Conservation (phyloP, 2,329 filamentous ascomycete genomes). For the Aureobasidium sp. region DNA sequence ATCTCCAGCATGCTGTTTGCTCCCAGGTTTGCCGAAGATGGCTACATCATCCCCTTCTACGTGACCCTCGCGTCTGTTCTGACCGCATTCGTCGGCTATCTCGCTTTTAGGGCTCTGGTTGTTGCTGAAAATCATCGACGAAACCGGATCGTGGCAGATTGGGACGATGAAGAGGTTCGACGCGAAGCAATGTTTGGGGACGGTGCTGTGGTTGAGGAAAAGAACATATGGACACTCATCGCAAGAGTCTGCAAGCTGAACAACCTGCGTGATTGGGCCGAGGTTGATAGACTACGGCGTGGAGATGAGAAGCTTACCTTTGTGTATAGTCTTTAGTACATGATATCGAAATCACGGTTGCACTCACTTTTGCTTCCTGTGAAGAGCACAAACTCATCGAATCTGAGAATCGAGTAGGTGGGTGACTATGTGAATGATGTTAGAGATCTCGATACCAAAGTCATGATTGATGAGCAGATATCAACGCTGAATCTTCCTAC, state of each 20-base stretch:
- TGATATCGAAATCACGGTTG: background rate
- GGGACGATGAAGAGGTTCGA: conserved; percentile 32
- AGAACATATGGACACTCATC: conserved; percentile 15
- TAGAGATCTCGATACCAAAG: too few relatives aligned
- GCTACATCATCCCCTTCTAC: conserved; percentile 37
- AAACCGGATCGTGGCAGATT: conserved; percentile 21
- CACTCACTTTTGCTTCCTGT: background rate
- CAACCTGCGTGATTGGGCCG: conserved; percentile 24
- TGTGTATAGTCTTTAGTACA: conserved; percentile 31
- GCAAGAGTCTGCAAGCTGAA: conserved; percentile 15
- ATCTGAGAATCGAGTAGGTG: too few relatives aligned
- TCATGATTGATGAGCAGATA: too few relatives aligned
- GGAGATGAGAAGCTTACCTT: conserved; percentile 42
- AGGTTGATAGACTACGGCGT: conserved; percentile 28
- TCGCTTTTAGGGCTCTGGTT: conserved; percentile 31
- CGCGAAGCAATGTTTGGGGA: conserved; percentile 29
- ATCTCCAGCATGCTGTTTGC: conserved; percentile 37
- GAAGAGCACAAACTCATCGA: too few relatives aligned
- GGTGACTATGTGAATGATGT: too few relatives aligned
- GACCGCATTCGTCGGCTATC: conserved; percentile 33
- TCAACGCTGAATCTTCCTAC: too few relatives aligned
- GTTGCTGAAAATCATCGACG: conserved; percentile 32
- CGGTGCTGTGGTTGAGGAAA: conserved; percentile 17
- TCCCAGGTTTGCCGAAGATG: conserved; percentile 31
- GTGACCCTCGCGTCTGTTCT: conserved; percentile 34